phyloP scores from a whole-genome alignment of 768 basidiomycete species.

The Filobasidium wieringae region DNA sequence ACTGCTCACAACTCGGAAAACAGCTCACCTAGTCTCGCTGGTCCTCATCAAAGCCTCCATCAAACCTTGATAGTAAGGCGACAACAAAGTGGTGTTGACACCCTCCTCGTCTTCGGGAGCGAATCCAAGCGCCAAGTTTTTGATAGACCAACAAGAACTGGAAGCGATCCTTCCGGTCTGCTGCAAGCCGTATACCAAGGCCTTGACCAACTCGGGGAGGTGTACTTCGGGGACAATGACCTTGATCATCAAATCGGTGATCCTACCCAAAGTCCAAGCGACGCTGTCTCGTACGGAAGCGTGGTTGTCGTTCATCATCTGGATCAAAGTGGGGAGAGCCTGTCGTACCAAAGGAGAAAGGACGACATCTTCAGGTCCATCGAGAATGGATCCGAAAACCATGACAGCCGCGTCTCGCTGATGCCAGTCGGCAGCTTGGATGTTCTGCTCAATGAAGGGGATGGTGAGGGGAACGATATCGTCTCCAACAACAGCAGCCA shows the following conservation, averaged over 20 bases:
- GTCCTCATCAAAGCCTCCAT: constrained; percentile 60
- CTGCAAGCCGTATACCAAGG: constrained; percentile 65
- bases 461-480: constrained; percentile 83
- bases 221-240: constrained; percentile 83
- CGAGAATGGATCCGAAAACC: constrained; percentile 95
- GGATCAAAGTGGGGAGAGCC: constrained; percentile 82
- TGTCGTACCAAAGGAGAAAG: constrained; percentile 85
- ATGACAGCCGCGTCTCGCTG: constrained; percentile 93
- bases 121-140: constrained; percentile 72
- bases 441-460: constrained; percentile 94
- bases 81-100: constrained; percentile 55
- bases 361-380: constrained; percentile 80
- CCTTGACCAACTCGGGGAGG: constrained; percentile 67
- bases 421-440: constrained; percentile 86
- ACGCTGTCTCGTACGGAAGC: constrained; percentile 88
- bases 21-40: constrained; percentile 8
- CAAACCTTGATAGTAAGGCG: constrained; percentile 79
- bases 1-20: background rate
- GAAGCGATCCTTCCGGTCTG: constrained; percentile 75
- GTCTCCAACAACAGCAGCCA: constrained; percentile 83
- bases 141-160: constrained; percentile 92
- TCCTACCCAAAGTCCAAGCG: constrained; percentile 92
- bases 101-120: constrained; percentile 56
- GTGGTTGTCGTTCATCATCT: constrained; percentile 83
- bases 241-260: constrained; percentile 75